Evolutionary conservation across 768 basidiomycete genomes (phyloP), one percentile per base, ranked within the genome.

Genomic region (Suillus discolor): DNA sequence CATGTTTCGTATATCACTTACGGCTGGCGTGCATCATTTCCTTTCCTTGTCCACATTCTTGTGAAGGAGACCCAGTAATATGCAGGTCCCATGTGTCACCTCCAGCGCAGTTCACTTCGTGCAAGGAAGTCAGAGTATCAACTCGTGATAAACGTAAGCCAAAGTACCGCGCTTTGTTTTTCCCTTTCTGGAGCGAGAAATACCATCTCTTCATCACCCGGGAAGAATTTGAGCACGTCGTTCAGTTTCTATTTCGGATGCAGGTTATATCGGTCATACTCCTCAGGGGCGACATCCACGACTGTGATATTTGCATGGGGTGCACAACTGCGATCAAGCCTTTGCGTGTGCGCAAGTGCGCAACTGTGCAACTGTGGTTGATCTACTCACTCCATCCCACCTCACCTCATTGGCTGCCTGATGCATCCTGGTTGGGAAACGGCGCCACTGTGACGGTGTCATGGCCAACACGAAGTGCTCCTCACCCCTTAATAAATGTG

Each of bases 381-480:
- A 20, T 41, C 57, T 41, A 36, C 6, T 39, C 38, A 23, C n/a
- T 25, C 15, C 15, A 16, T 38, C n/a, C 4, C 15, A 57, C 23
- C 1, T 57, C 31, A 31, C 1, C 6, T 31, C 31, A 31, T 31
- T 31, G 31, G 36, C 55, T 57, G 13, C 36, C 36, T 60, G 39
- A 60, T 28, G 18, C 25, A 28, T 39, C 34, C 25, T 60, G 25
- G 57, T 60, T 41, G 57, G 38, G 11, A 28, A 25, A 25, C 11
- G 41, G 18, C 59, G 39, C 18, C 41, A 51, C 44, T 8, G 44
- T 11, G 44, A 45, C 25, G 41, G 57, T 59, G 38, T 59, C 39
- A 59, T 41, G 39, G 41, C 59, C 18, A 60, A 60, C 59, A 42
- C 41, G 59, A 60, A 42, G 59, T 28, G 18, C 57, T 18, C 25